phyloP scores from a whole-genome alignment of 345 rosid genomes.

The Eucalyptus fibrosa region DNA sequence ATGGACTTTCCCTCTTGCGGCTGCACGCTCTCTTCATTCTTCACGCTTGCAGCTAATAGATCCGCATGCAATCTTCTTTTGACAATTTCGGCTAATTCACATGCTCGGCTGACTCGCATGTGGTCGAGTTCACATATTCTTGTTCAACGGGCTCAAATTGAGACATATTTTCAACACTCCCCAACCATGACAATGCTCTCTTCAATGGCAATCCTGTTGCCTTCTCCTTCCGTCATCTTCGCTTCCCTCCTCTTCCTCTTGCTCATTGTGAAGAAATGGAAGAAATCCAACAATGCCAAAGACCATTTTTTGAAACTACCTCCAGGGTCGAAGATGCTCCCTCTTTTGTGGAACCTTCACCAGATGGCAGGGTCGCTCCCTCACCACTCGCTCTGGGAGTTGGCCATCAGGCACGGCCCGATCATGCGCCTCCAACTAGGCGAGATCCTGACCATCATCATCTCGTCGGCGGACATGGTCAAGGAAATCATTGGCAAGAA shows the following conservation, averaged over 20 bases:
- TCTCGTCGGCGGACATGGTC: conserved; percentile 16
- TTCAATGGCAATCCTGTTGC: background rate
- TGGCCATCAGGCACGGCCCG: conserved; percentile 17
- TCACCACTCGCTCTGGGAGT: conserved; percentile 5
- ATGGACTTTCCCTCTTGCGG: no score
- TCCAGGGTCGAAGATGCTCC: conserved; percentile 13
- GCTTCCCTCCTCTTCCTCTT: background rate
- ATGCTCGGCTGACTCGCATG: no score
- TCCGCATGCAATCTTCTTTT: no score
- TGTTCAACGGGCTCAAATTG: no score
- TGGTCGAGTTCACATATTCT: no score
- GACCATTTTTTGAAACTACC: background rate
- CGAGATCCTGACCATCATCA: background rate
- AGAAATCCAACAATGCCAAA: background rate
- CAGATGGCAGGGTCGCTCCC: conserved; percentile 8
- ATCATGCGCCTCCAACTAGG: conserved; percentile 21
- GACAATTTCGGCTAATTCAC: no score
- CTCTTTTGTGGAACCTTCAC: conserved; percentile 18
- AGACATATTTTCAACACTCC: background rate
- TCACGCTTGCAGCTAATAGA: no score
- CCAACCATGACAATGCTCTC: background rate
- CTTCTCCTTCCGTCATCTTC: background rate
- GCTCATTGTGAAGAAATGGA: background rate
- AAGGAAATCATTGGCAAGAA: conserved; percentile 8
- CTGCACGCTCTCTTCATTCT: no score